phyloP scores from a whole-genome alignment of 352 stramenopile species.

The Phytophthora pinifolia region DNA sequence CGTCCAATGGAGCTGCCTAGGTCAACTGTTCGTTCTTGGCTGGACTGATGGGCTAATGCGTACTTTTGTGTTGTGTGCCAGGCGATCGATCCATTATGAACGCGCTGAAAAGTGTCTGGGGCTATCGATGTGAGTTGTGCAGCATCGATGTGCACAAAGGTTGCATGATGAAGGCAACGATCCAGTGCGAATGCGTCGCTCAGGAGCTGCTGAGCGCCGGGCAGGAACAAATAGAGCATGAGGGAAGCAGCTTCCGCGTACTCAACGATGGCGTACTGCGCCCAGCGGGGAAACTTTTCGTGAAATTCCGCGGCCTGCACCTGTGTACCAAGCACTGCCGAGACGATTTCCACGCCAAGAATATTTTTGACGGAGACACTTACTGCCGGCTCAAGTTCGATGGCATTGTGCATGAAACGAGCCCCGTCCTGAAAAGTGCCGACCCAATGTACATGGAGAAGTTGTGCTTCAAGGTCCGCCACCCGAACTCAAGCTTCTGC shows the following conservation, averaged over 20 bases:
- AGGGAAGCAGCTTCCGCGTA: constrained; percentile 44
- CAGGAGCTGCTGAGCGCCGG: constrained; percentile 25
- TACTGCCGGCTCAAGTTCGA: constrained; percentile 81
- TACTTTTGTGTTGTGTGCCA: constrained; percentile 18
- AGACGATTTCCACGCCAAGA: constrained; percentile 76
- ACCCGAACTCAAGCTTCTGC: constrained; percentile 57
- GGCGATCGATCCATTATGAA: constrained; percentile 86
- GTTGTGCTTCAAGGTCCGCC: constrained; percentile 68
- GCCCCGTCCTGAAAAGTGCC: constrained; percentile 81
- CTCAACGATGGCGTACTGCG: constrained; percentile 44
- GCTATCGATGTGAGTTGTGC: constrained; percentile 83
- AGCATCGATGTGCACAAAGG: constrained; percentile 82
- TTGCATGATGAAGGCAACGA: constrained; percentile 89
- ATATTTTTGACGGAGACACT: constrained; percentile 87
- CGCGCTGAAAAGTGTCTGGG: constrained; percentile 74
- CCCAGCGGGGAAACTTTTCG: constrained; percentile 60
- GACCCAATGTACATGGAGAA: constrained; percentile 88
- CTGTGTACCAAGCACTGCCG: constrained; percentile 86
- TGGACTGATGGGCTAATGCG: constrained; percentile 9
- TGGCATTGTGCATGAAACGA: constrained; percentile 72
- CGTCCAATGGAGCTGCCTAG: constrained; percentile 11
- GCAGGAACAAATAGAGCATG: constrained; percentile 29
- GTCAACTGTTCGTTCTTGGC: not conserved
- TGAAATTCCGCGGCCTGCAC: constrained; percentile 79
- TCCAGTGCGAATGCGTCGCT: constrained; percentile 66